phyloP scores from a whole-genome alignment of 129 eudicot genomes.

The Flaveria trinervia region DNA sequence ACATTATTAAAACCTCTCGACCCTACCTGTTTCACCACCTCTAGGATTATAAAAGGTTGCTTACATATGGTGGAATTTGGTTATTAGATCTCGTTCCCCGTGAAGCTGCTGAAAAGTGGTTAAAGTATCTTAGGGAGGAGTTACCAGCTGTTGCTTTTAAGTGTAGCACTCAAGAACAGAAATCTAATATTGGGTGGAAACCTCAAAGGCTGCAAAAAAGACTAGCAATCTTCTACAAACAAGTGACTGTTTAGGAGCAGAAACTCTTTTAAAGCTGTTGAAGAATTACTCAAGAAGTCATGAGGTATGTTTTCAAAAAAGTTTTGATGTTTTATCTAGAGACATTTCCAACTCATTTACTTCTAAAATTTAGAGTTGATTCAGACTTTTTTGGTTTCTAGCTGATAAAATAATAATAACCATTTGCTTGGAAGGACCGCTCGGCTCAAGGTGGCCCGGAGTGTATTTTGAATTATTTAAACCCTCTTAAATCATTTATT shows the following conservation, averaged over 20 bases:
- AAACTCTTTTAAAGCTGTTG: slow-evolving; percentile 74
- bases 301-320: slow-evolving; percentile 45
- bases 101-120: slow-evolving; percentile 95
- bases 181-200: slow-evolving; percentile 81
- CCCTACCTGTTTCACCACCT: not conserved
- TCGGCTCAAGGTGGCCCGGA: not conserved
- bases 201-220: slow-evolving; percentile 53
- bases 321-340: not conserved
- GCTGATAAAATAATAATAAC: not conserved
- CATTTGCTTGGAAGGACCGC: not conserved
- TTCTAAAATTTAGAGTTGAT: not conserved
- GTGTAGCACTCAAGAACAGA: slow-evolving; percentile 93
- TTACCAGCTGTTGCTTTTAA: slow-evolving; percentile 88
- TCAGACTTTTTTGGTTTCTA: not conserved
- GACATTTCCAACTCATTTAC: not conserved
- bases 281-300: slow-evolving; percentile 89
- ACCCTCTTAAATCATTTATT: not conserved
- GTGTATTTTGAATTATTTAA: not conserved
- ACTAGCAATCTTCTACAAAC: slow-evolving; percentile 64
- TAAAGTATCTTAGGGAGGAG: slow-evolving; percentile 89
- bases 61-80: slow-evolving; percentile 1
- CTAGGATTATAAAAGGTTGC: not conserved
- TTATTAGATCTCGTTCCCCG: slow-evolving; percentile 88
- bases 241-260: slow-evolving; percentile 95
- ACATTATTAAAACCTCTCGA: not conserved